Conservation (phyloP, 1,139 yeast genomes). For the Groenewaldozyma auringiensis region DNA sequence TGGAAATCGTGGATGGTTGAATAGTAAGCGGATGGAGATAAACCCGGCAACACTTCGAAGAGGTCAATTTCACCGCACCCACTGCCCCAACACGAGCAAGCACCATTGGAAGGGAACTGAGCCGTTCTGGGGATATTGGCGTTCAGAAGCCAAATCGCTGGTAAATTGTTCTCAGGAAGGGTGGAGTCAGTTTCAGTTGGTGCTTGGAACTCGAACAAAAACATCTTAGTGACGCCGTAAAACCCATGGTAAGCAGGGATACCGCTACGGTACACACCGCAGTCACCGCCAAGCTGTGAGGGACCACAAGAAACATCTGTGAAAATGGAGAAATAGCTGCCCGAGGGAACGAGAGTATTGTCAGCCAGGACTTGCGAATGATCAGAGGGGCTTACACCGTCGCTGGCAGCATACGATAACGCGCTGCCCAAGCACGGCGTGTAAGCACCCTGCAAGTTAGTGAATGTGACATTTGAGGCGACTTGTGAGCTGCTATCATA, state of each 20-base stretch:
- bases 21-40: constrained; percentile 62
- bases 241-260: constrained; percentile 93
- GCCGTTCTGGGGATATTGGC: constrained; percentile 91
- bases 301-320: constrained; percentile 56
- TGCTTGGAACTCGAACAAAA: constrained; percentile 86
- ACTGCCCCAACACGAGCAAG: constrained; percentile 90
- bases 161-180: constrained; percentile 65
- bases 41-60: constrained; percentile 64
- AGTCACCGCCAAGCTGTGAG: constrained; percentile 46
- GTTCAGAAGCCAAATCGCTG: constrained; percentile 92
- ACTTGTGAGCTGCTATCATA: constrained; percentile 51
- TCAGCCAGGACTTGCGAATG: constrained; percentile 55
- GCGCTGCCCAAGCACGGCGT: constrained; percentile 87
- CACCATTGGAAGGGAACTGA: constrained; percentile 75
- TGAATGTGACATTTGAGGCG: constrained; percentile 67
- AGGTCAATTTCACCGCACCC: constrained; percentile 97
- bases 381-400: constrained; percentile 62
- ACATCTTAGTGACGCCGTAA: constrained; percentile 60
- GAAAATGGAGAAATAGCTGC: constrained; percentile 72
- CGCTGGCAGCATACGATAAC: constrained; percentile 65
- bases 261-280: constrained; percentile 81
- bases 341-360: constrained; percentile 58
- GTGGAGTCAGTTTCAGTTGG: constrained; percentile 52
- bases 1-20: constrained; percentile 83
- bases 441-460: constrained; percentile 61